Conservation (phyloP, 805 yeast species). For the Starmerella gropengiesseri region DNA sequence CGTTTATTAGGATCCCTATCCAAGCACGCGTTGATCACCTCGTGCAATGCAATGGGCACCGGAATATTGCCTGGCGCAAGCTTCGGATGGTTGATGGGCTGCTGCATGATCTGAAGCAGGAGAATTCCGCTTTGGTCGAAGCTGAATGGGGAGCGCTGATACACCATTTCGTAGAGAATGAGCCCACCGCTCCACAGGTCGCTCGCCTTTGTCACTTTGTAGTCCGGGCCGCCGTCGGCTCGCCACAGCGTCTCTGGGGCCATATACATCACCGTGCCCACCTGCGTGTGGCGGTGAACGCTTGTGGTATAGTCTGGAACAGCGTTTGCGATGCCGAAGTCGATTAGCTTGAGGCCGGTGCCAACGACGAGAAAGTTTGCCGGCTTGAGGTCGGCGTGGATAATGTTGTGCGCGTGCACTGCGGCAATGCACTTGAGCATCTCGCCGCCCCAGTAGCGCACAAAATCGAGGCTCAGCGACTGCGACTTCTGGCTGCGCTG, state of each 20-base stretch:
- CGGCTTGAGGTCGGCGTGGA: slow-evolving; percentile 93
- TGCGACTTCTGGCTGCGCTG: slow-evolving; percentile 38
- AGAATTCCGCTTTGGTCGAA: slow-evolving; percentile 42
- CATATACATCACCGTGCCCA: slow-evolving; percentile 96
- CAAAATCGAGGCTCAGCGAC: slow-evolving; percentile 54
- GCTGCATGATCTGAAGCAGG: slow-evolving; percentile 44
- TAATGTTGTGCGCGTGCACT: slow-evolving; percentile 73
- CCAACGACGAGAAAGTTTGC: slow-evolving; percentile 80
- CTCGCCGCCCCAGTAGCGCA: slow-evolving; percentile 82
- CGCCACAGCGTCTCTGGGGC: slow-evolving; percentile 76
- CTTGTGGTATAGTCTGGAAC: slow-evolving; percentile 88
- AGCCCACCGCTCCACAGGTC: slow-evolving; percentile 99
- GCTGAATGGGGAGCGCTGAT: slow-evolving; percentile 76
- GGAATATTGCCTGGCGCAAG: slow-evolving; percentile 47
- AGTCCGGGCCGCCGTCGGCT: slow-evolving; percentile 27
- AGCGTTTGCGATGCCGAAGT: slow-evolving; percentile 84
- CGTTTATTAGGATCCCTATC: slow-evolving; percentile 58
- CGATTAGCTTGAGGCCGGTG: slow-evolving; percentile 79
- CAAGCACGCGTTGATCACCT: slow-evolving; percentile 61
- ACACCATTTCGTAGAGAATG: slow-evolving; percentile 87
- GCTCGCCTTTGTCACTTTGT: slow-evolving; percentile 86
- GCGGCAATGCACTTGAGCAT: slow-evolving; percentile 74
- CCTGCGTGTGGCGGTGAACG: slow-evolving; percentile 77
- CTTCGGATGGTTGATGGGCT: slow-evolving; percentile 59
- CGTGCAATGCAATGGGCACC: slow-evolving; percentile 63